Conservation (phyloP, 2,329 filamentous ascomycete species). For the Scedosporium boydii region DNA sequence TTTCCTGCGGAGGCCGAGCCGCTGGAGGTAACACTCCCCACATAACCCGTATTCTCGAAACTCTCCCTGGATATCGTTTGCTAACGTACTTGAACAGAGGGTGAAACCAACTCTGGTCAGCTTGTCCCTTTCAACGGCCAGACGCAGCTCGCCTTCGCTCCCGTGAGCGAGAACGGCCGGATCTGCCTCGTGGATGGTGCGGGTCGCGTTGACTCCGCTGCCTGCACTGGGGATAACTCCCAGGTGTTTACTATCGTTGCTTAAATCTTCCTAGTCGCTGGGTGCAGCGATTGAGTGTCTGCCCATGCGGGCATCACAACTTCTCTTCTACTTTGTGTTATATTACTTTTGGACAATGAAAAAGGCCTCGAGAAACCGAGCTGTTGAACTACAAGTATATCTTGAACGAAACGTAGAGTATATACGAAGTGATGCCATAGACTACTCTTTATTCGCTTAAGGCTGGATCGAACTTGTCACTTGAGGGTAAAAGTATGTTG, state of each 20-base stretch:
- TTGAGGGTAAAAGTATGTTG: no score
- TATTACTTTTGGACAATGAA: neutral
- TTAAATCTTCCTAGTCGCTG: neutral
- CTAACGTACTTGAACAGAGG: conserved; percentile 20
- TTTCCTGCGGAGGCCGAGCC: conserved; percentile 42
- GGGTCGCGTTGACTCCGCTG: conserved; percentile 15
- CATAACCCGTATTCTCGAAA: conserved; percentile 11
- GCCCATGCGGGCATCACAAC: neutral
- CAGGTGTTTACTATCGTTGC: conserved; percentile 10
- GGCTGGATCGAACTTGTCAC: no score
- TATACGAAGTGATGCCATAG: no score
- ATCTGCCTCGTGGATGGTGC: conserved; percentile 33
- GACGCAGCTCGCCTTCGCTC: conserved; percentile 31
- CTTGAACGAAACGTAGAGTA: no score
- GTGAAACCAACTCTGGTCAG: conserved; percentile 36
- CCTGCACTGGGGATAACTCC: conserved; percentile 5
- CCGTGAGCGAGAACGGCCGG: conserved; percentile 29
- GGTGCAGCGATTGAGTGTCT: neutral
- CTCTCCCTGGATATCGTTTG: conserved; percentile 9
- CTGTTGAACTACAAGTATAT: neutral
- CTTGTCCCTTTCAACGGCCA: conserved; percentile 36
- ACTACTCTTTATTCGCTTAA: no score
- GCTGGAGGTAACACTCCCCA: conserved; percentile 21
- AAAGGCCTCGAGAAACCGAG: neutral
- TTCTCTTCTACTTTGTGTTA: neutral